Evolutionary conservation across 106 monocot species (phyloP).

Genomic region (Dioscorea dumetorum): DNA sequence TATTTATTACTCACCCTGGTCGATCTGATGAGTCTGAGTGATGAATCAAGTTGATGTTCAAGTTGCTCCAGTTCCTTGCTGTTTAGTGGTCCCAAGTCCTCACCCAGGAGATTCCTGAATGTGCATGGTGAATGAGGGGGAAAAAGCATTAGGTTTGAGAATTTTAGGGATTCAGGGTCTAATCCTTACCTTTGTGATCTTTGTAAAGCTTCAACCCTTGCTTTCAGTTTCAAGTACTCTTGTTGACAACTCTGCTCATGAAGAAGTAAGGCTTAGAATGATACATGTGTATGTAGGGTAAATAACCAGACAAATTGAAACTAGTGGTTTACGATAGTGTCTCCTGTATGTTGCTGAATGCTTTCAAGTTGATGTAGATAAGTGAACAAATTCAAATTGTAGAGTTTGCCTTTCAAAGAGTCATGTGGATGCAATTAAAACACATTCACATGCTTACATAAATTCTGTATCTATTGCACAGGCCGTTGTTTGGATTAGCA

Average conservation of each 20-base stretch:
- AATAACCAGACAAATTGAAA: too few species aligned
- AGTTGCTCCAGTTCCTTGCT: constrained; percentile 34
- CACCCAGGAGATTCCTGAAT: constrained; percentile 31
- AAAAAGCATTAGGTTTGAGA: not conserved
- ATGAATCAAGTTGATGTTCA: constrained; percentile 29
- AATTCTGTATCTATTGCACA: too few species aligned
- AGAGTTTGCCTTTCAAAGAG: too few species aligned
- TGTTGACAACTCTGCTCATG: constrained; percentile 20
- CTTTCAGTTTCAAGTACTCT: constrained; percentile 31
- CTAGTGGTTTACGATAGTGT: too few species aligned
- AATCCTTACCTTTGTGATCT: constrained; percentile 22
- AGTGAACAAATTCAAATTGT: too few species aligned
- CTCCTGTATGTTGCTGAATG: too few species aligned
- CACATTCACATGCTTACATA: too few species aligned
- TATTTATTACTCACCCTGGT: constrained; percentile 12
- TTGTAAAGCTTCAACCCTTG: constrained; percentile 23
- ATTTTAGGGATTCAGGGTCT: not conserved
- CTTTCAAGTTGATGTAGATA: too few species aligned
- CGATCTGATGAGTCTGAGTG: constrained; percentile 27
- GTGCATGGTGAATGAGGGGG: not conserved
- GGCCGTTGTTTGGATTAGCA: too few species aligned
- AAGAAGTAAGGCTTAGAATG: too few species aligned
- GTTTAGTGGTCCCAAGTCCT: constrained; percentile 23
- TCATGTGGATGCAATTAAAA: too few species aligned
- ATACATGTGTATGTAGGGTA: too few species aligned